A percentile compares a stretch with the other conserved stretches of the same genome.
Evolutionary conservation across 1,284 basidiomycete genomes (phyloP).

Genomic region (Ceratobasidium sp.): DNA sequence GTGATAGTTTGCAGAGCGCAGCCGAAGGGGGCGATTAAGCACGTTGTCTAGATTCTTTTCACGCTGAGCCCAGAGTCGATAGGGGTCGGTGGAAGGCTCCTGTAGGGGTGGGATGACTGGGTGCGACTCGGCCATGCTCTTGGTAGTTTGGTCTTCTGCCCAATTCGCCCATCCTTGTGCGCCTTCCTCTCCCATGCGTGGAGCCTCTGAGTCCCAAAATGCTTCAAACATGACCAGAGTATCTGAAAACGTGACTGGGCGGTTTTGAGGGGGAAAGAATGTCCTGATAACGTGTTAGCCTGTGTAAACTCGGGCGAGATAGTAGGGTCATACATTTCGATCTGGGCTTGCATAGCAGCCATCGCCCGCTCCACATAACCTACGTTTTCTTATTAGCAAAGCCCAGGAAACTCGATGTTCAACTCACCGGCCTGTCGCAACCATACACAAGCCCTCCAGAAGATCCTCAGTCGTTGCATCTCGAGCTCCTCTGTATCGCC

Average conservation of each 20-base stretch:
- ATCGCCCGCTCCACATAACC: slow-evolving; percentile 62
- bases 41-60: slow-evolving; percentile 68
- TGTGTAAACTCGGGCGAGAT: slow-evolving; percentile 4
- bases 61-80: slow-evolving; percentile 74
- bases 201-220: slow-evolving; percentile 64
- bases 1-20: slow-evolving; percentile 68
- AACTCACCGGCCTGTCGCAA: slow-evolving; percentile 81
- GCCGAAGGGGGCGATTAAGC: slow-evolving; percentile 68
- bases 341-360: slow-evolving; percentile 62
- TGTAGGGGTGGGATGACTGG: slow-evolving; percentile 9
- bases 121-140: background rate
- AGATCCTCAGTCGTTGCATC: slow-evolving; percentile 69
- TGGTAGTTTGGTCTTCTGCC: slow-evolving; percentile 43
- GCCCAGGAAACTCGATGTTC: background rate
- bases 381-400: slow-evolving; percentile 47
- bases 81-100: slow-evolving; percentile 67
- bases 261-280: slow-evolving; percentile 57
- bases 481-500: slow-evolving; percentile 61
- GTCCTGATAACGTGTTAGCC: slow-evolving; percentile 53
- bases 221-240: slow-evolving; percentile 58
- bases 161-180: slow-evolving; percentile 59
- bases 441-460: slow-evolving; percentile 78
- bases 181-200: slow-evolving; percentile 61
- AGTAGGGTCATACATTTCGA: slow-evolving; percentile 59
- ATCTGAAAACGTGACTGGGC: slow-evolving; percentile 51